Evolutionary conservation across 371 early-diverging fungal genomes (phyloP).

Genomic region (Rozella allomycis): DNA sequence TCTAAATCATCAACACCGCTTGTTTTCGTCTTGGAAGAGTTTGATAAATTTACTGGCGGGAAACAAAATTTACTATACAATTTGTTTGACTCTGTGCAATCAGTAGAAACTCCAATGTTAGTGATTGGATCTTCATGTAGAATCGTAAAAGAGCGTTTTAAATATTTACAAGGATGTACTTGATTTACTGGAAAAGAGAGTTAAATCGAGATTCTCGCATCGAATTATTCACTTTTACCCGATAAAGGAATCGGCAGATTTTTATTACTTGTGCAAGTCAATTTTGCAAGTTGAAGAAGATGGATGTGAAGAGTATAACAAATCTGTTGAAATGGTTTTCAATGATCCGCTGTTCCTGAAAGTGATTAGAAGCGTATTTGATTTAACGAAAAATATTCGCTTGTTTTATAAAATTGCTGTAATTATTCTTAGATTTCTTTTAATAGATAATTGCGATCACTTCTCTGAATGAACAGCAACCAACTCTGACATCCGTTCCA

Average conservation of each 20-base stretch:
- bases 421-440: slow-evolving; percentile 7
- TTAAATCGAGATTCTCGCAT: slow-evolving; percentile 81
- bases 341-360: slow-evolving; percentile 20
- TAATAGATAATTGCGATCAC: slow-evolving; percentile 18
- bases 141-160: slow-evolving; percentile 1
- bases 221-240: slow-evolving; percentile 47
- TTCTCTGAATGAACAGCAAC: slow-evolving; percentile 27
- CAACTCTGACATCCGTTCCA: slow-evolving; percentile 16
- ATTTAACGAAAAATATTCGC: slow-evolving; percentile 34
- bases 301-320: background rate
- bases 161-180: slow-evolving; percentile 37
- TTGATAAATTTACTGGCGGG: slow-evolving; percentile 69
- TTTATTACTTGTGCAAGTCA: slow-evolving; percentile 22
- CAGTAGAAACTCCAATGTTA: slow-evolving; percentile 52
- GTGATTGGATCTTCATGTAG: slow-evolving; percentile 38
- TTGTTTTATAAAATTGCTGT: slow-evolving; percentile 35
- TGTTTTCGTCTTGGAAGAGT: slow-evolving; percentile 67
- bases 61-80: slow-evolving; percentile 77
- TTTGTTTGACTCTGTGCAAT: slow-evolving; percentile 70
- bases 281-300: slow-evolving; percentile 11
- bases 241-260: slow-evolving; percentile 29
- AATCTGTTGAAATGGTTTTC: slow-evolving; percentile 6
- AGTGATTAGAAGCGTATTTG: slow-evolving; percentile 30
- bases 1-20: slow-evolving; percentile 35
- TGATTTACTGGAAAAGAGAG: slow-evolving; percentile 70